Percentiles rank a stretch among this genome's conserved stretches.
These are phyloP conservation scores for Salix koriyanagi DNA, from an alignment of 345 rosid species.

Conservation along the genomic window DNA sequence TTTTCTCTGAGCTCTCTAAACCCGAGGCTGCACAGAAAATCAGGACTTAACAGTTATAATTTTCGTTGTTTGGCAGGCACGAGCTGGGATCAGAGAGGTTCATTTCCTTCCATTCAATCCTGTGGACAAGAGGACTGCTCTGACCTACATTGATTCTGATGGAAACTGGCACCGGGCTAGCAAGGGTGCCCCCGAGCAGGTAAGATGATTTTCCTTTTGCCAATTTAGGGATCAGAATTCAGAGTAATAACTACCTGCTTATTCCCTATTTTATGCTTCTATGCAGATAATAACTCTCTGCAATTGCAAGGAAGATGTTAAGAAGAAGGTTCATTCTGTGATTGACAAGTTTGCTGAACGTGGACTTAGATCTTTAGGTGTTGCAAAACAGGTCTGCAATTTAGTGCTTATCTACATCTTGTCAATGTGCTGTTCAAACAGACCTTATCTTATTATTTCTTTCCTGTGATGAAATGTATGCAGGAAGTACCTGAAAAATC, in stretches of 20 bases:
- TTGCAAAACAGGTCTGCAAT: constrained; percentile 73
- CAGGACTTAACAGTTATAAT: not conserved
- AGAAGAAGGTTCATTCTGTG: constrained; percentile 60
- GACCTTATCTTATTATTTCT: not conserved
- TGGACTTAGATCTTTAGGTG: constrained; percentile 85
- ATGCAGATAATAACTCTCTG: constrained; percentile 64
- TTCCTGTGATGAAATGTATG: constrained; percentile 6
- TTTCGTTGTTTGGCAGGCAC: constrained; percentile 46
- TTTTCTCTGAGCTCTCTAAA: not conserved
- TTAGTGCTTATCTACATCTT: not conserved
- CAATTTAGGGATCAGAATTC: not conserved
- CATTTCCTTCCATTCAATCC: constrained; percentile 92
- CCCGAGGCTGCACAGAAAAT: not conserved
- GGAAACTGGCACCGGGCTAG: constrained; percentile 84
- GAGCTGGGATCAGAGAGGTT: constrained; percentile 68
- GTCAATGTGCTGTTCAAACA: not conserved
- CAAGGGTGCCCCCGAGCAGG: constrained; percentile 97
- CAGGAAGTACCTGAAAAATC: constrained; percentile 83
- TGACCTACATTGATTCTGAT: constrained; percentile 67
- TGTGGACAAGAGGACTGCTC: constrained; percentile 88
- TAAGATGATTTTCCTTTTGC: constrained; percentile 12
- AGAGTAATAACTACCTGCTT: not conserved
- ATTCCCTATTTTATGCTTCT: constrained; percentile 8
- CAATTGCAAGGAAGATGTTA: constrained; percentile 68
- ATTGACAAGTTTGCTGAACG: constrained; percentile 92